A percentile compares a stretch with the other conserved stretches of the same genome.
These are phyloP conservation scores for Podaxis sp. DNA, from an alignment of 768 basidiomycete species.

Conservation along the genomic window DNA sequence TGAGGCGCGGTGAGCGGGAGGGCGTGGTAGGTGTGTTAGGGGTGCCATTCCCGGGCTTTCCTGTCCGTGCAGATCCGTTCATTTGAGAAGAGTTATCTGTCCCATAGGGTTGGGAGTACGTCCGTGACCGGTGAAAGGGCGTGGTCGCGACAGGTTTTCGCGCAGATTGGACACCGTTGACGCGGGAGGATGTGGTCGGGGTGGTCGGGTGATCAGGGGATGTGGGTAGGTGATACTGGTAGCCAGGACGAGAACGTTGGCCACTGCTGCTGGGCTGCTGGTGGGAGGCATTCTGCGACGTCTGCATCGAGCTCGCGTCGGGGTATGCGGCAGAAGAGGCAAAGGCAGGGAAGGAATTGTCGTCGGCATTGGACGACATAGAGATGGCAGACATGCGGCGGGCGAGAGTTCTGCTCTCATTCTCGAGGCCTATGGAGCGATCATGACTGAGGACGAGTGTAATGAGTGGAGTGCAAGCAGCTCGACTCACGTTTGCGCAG, in stretches of 20 bases:
- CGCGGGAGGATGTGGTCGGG: constrained; percentile 23
- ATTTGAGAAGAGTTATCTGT: constrained; percentile 33
- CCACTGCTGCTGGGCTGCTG: constrained; percentile 16
- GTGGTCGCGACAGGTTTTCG: constrained; percentile 28
- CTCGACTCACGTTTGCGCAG: constrained; percentile 67
- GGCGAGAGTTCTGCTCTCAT: constrained; percentile 74
- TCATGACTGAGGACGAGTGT: constrained; percentile 15
- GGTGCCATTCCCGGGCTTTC: neutral
- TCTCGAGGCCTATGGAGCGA: constrained; percentile 61
- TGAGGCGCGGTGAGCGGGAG: constrained; percentile 42
- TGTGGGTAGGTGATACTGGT: constrained; percentile 13
- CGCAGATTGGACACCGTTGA: constrained; percentile 30
- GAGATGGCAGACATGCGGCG: constrained; percentile 77
- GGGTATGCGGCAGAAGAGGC: constrained; percentile 14
- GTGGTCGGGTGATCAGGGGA: constrained; percentile 19
- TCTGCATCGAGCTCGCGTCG: constrained; percentile 6
- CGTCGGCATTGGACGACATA: constrained; percentile 54
- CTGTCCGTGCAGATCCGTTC: constrained; percentile 28
- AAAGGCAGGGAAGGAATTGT: constrained; percentile 20
- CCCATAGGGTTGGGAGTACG: constrained; percentile 60
- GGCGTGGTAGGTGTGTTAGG: constrained; percentile 9
- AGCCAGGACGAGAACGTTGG: constrained; percentile 16
- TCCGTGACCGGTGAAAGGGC: constrained; percentile 52
- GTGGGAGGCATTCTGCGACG: constrained; percentile 10
- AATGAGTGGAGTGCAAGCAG: neutral